These are phyloP conservation scores for Lentinula guzmanii DNA, from an alignment of 768 basidiomycete species.

Conservation along the genomic window DNA sequence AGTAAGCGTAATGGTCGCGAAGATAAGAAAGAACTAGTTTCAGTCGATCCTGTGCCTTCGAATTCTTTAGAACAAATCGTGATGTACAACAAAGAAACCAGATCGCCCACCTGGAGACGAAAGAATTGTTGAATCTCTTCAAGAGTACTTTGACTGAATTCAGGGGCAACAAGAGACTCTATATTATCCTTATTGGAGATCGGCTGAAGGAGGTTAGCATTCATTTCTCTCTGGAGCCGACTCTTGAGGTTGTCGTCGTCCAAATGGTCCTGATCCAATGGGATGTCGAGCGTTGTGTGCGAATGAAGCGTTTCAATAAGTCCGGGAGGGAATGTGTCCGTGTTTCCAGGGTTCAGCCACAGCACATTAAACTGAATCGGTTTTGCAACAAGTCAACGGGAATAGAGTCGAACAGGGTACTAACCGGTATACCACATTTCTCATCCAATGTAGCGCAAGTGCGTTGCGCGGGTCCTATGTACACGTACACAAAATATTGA, in stretches of 20 bases:
- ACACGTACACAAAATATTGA: neutral
- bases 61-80: neutral
- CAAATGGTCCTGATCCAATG: neutral
- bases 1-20: conserved; percentile 66
- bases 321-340: conserved; percentile 60
- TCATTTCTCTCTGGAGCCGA: conserved; percentile 71
- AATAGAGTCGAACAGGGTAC: conserved; percentile 17
- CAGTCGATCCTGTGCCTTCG: conserved; percentile 67
- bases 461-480: conserved; percentile 53
- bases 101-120: conserved; percentile 48
- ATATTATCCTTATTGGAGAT: conserved; percentile 26
- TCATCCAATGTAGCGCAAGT: conserved; percentile 78
- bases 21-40: conserved; percentile 66
- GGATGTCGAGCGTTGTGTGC: conserved; percentile 24
- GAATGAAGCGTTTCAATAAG: conserved; percentile 51
- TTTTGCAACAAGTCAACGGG: neutral
- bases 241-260: conserved; percentile 12
- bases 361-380: conserved; percentile 68
- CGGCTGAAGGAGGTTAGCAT: conserved; percentile 62
- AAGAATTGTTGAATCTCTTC: conserved; percentile 67
- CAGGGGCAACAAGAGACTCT: conserved; percentile 11
- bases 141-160: conserved; percentile 48
- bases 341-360: conserved; percentile 66
- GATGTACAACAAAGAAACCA: conserved; percentile 5
- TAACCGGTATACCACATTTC: conserved; percentile 57